Evolutionary conservation across 1,284 basidiomycete species (phyloP), one percentile per base, ranked within the genome.

Genomic region (Tylopilus microsporus): DNA sequence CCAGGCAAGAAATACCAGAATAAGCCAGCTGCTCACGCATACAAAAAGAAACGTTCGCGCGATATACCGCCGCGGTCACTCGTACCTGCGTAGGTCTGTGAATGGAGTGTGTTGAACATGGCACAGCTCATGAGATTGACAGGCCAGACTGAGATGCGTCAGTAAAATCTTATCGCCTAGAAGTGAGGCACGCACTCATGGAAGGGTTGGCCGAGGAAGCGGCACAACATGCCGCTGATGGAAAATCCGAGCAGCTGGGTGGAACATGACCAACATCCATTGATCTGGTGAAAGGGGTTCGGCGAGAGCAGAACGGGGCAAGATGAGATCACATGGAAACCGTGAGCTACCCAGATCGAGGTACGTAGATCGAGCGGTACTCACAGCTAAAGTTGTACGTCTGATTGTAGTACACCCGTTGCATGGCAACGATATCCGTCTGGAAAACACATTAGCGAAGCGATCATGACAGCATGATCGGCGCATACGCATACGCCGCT

Each of bases 201-300:
- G 89, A 89, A 0, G 93, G 94, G 94, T 66, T 87, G 84, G 18
- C 94, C 89, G 42, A 94, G 79, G 79, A 92, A 90, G 16, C 86
- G 81, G 21, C 85, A 76, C 49, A 83, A 80, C 54, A 91, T 76
- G 34, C 94, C 94, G 7, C 93, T 91, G 34, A 94, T 83, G 3
- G 89, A 88, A 70, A 95, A 92, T 1, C 93, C 94, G 48, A 92
- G 87, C 54, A 94, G 75, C 68, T 95, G 89, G 1, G 91, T 89
- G 16, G 91, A 87, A 25, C 77, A 96, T 83, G n/a, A 92, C 82
- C 48, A 94, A 72, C 70, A 95, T 79, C 79, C 86, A 84, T 79
- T 88, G 83, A 80, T 87, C 76, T 73, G 36, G 3, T 9, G 10
- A 3, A 37, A 10, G 3, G 36, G 13, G 36, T 37, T 12, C 36